Evolutionary conservation across 2,329 filamentous ascomycete species (phyloP), one percentile per base, ranked within the genome.

Genomic region (Penicillium sp.): DNA sequence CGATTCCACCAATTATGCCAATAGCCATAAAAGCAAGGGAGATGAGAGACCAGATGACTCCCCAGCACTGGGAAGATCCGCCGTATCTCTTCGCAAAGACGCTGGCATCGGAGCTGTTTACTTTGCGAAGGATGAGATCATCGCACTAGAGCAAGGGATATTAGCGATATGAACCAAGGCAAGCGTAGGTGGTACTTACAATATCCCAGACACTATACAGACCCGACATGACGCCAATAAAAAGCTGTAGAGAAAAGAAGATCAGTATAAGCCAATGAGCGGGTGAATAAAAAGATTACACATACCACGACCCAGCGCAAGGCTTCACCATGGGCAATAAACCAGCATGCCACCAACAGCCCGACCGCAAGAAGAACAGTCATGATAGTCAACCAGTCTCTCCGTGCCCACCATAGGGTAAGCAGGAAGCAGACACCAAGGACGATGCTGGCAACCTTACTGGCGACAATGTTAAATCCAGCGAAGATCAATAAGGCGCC

Each of bases 131-230:
- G 62, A 93, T 91, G 32, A 92, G 78, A 64, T 93, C 89, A 68
- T 93, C 89, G 72, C 88, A 92, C 80, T 83, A 43, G 39, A 18
- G 5, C 8, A 14, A 11, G 48, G 10, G 31, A 5, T n/a, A 48
- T 61, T 49, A 56, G 53, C 18, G 13, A 34, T 2, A 13, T 39
- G 11, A n/a, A 10, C 3, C 4, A 45, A 45, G 39, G 6, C 4
- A 10, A 13, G 11, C 2, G 10, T 14, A 34, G 22, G 22, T 14
- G 20, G 29, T 54, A 69, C 81, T 74, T 66, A 82, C 81, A 63
- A 92, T 92, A 77, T 92, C 89, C 89, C 89, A 92, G 5, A 89
- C 88, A 61, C 86, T 89, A 73, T 92, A 92, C 1, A 92, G 81
- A 2, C 85, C 87, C 7, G 85, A 89, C 89, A 92, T 92, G 64